These are phyloP conservation scores for Moniliophthora roreri DNA, from an alignment of 1,284 basidiomycete genomes.

Conservation along the genomic window DNA sequence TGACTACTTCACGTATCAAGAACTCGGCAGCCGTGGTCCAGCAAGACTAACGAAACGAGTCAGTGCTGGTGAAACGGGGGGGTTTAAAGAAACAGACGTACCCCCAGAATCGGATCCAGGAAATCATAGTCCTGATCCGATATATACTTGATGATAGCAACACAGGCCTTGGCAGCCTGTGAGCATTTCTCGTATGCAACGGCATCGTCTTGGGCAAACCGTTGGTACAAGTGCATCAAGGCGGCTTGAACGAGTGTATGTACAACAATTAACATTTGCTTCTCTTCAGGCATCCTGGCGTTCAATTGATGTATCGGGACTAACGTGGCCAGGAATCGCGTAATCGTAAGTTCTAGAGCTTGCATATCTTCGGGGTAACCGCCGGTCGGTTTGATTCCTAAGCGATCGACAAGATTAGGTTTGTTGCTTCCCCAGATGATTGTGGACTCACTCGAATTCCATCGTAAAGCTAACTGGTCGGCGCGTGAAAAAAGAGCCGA, in stretches of 20 bases:
- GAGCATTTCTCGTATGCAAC: conserved; percentile 64
- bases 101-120: conserved; percentile 73
- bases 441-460: conserved; percentile 53
- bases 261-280: conserved; percentile 54
- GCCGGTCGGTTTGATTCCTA: conserved; percentile 43
- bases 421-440: conserved; percentile 17
- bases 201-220: conserved; percentile 58
- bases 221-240: conserved; percentile 65
- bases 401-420: conserved; percentile 10
- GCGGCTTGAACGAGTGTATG: conserved; percentile 69
- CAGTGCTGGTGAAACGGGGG: neutral
- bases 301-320: conserved; percentile 66
- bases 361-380: conserved; percentile 57
- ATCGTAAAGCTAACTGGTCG: conserved; percentile 54
- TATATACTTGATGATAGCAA: conserved; percentile 59
- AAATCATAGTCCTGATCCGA: conserved; percentile 63
- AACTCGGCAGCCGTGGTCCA: conserved; percentile 69
- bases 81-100: conserved; percentile 35
- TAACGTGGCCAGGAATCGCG: conserved; percentile 59
- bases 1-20: conserved; percentile 59
- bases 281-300: conserved; percentile 55
- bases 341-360: conserved; percentile 59
- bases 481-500: conserved; percentile 73
- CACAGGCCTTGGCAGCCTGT: conserved; percentile 56
- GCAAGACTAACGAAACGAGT: conserved; percentile 48